Percentiles rank a stretch among this genome's conserved stretches.
phyloP scores from a whole-genome alignment of 352 stramenopile species.

The Phytopythium litorale region DNA sequence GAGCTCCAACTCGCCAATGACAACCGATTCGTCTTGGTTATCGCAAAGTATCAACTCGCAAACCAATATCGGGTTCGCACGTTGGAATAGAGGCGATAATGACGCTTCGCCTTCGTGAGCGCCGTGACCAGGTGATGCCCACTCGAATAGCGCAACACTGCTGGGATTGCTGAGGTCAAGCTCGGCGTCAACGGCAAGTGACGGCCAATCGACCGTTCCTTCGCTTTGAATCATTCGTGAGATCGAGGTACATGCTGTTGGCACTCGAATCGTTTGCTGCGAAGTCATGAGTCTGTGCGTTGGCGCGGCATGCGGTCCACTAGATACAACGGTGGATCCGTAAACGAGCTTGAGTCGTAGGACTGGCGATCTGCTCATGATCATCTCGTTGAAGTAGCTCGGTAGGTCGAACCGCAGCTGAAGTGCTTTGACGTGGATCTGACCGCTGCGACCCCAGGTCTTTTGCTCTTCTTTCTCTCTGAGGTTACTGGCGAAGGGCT shows the following conservation, averaged over 20 bases:
- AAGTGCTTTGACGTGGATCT: slow-evolving; percentile 32
- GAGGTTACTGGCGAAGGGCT: slow-evolving; percentile 3
- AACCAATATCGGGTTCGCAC: slow-evolving; percentile 24
- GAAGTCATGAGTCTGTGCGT: not conserved
- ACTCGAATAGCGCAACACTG: not conserved
- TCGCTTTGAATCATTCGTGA: not conserved
- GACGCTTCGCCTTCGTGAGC: not conserved
- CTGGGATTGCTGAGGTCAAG: not conserved
- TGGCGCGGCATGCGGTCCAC: not conserved
- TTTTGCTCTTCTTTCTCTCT: not conserved
- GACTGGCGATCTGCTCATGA: slow-evolving; percentile 12
- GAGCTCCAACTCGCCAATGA: slow-evolving; percentile 27
- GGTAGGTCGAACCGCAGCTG: slow-evolving; percentile 17
- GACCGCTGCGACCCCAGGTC: slow-evolving; percentile 7
- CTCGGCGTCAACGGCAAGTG: not conserved
- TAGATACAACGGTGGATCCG: not conserved
- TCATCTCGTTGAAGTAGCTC: slow-evolving; percentile 12
- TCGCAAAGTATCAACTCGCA: slow-evolving; percentile 20
- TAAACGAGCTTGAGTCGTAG: slow-evolving; percentile 11
- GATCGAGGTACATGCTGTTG: not conserved
- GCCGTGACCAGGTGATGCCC: not conserved
- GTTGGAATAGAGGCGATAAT: not conserved
- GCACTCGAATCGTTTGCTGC: not conserved
- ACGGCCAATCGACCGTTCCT: not conserved
- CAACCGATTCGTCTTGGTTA: not conserved